A percentile compares a stretch with the other conserved stretches of the same genome.
Conservation (phyloP, 441 rosid species). For the Pelargonium citronellum region DNA sequence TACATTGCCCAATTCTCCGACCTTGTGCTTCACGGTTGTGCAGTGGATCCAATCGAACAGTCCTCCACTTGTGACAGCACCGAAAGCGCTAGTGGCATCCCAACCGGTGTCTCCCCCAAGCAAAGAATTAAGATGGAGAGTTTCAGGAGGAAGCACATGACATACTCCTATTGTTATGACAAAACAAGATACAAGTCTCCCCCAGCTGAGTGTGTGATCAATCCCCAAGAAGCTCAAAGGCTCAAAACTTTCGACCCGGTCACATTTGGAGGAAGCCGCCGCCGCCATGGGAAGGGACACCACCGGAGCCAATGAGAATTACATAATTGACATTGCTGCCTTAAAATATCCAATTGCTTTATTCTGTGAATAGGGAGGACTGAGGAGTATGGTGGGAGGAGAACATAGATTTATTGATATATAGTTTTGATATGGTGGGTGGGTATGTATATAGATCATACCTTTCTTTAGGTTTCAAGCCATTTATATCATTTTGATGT, state of each 20-base stretch:
- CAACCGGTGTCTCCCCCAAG: conserved; percentile 22
- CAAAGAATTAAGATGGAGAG: conserved; percentile 39
- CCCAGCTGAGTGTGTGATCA: conserved; percentile 14
- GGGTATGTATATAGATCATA: conserved; percentile 33
- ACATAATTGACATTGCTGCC: conserved; percentile 24
- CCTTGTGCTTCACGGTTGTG: conserved; percentile 65
- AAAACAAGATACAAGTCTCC: neutral
- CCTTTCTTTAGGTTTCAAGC: conserved; percentile 9
- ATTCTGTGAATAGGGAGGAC: conserved; percentile 6
- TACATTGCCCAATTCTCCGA: conserved; percentile 50
- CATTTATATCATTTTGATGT: conserved; percentile 19
- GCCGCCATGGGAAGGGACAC: conserved; percentile 48
- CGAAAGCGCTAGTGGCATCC: conserved; percentile 19
- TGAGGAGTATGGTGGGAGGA: neutral
- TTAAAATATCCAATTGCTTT: neutral
- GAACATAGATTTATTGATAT: neutral
- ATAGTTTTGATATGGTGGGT: conserved; percentile 8
- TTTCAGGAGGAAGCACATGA: conserved; percentile 48
- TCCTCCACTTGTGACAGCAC: conserved; percentile 32
- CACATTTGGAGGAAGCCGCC: conserved; percentile 61
- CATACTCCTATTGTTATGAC: conserved; percentile 61
- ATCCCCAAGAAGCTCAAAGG: conserved; percentile 44
- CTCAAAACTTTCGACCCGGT: conserved; percentile 67
- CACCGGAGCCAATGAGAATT: conserved; percentile 31
- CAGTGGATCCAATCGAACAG: conserved; percentile 62